Base-by-base conservation (phyloP, 2,329 filamentous ascomycete species). In the Pseudogymnoascus sp. region DNA sequence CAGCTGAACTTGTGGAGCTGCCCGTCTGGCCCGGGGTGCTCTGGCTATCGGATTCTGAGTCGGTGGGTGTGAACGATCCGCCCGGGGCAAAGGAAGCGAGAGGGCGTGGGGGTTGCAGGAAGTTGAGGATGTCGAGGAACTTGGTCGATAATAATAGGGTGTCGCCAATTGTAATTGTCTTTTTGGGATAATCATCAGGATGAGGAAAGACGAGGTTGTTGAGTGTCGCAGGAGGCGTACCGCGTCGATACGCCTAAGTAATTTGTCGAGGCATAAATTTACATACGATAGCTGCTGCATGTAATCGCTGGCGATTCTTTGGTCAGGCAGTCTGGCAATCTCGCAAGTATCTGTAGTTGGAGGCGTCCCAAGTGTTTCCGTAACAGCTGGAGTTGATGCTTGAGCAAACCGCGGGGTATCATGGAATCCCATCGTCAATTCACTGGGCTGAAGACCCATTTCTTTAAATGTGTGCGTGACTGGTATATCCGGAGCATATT, bases 251-350 rank as follows among this genome's bases (percentile, higher is more conserved):
- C 45, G 45, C 11, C 9, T 33, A 5, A 55, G 45, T 55, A 55
- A 12, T 18, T 55, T 55, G 21, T 55, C 45, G 25, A 55, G 45
- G n/a, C n/a, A 18, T 31, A 55, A 31, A 31, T 55, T 55, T 12
- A 55, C 45, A 55, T 55, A 55, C 5, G 45, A 55, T 31, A 55
- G 45, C 45, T 55, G 45, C 45, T 55, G 45, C 45, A 55, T 55
- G 14, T 55, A 55, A 33, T 55, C 45, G 25, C 45, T 33, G 8
- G 25, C 45, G 25, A 55, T 55, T 18, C 45, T 16, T 55, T 55
- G 45, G 25, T 55, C 45, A 18, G 45, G 45, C 6, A 55, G 18
- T 33, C 25, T 55, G 45, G n/a, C 45, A 55, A 31, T 6, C n/a
- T 12, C 25, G 25, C 45, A 55, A 55, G 8, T 11, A 12, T 55